phyloP scores from a whole-genome alignment of 163 green algal species.

The Scenedesmus sp. region DNA sequence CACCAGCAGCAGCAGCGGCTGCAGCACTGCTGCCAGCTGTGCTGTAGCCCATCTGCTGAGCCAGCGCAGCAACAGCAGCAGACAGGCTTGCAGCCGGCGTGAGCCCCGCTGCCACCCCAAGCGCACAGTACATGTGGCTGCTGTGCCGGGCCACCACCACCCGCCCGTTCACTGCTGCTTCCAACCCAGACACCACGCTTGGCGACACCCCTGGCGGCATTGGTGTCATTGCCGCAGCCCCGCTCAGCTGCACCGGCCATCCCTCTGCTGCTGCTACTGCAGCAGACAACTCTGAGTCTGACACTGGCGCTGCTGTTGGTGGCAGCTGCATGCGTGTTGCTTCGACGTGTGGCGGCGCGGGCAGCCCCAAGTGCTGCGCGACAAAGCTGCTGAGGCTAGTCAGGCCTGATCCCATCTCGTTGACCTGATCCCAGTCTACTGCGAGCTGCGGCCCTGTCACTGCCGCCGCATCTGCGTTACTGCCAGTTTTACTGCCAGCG shows the following conservation, averaged over 20 bases:
- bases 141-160: slow-evolving; percentile 35
- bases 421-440: slow-evolving; percentile 28
- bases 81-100: slow-evolving; percentile 22
- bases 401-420: slow-evolving; percentile 22
- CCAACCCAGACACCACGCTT: not conserved
- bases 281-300: not conserved
- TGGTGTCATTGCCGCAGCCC: slow-evolving; percentile 40
- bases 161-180: not conserved
- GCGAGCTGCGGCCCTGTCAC: not conserved
- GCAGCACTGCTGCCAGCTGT: not conserved
- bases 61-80: not conserved
- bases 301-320: not conserved
- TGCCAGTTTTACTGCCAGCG: not conserved
- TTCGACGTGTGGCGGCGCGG: not conserved
- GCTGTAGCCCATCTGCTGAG: not conserved
- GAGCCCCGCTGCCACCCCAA: slow-evolving; percentile 14
- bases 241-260: not conserved
- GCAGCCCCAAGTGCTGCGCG: not conserved
- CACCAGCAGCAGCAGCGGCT: not conserved
- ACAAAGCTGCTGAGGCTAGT: not conserved
- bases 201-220: not conserved
- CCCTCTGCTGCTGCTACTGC: slow-evolving; percentile 40
- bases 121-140: slow-evolving; percentile 14
- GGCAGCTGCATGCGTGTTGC: slow-evolving; percentile 8
- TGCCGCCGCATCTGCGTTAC: not conserved